Percentiles rank a stretch among this genome's conserved stretches.
These are phyloP conservation scores for Musa beccarii DNA, from an alignment of 176 grass and related monocot genomes.

Conservation along the genomic window DNA sequence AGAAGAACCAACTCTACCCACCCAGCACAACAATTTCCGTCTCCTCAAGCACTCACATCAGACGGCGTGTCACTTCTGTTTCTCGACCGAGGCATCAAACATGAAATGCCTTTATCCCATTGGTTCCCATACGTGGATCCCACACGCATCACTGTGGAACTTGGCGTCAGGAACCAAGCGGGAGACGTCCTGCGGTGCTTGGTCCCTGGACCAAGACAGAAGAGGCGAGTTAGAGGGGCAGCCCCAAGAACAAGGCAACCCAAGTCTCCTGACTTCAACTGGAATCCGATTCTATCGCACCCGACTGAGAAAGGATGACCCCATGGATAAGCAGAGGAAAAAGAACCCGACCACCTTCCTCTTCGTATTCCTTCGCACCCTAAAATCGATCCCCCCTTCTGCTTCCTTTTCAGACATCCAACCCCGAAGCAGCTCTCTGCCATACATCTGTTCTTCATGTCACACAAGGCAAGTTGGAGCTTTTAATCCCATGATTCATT, in stretches of 20 bases:
- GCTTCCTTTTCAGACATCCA: not conserved
- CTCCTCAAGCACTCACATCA: too few species aligned
- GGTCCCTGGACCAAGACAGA: too few species aligned
- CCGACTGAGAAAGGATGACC: slow-evolving; percentile 15
- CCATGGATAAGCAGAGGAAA: slow-evolving; percentile 15
- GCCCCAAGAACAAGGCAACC: not conserved
- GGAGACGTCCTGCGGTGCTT: too few species aligned
- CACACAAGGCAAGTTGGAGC: not conserved
- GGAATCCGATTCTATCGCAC: slow-evolving; percentile 26
- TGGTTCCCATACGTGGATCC: too few species aligned
- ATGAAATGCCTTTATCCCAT: too few species aligned
- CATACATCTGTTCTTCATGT: not conserved
- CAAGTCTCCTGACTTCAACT: not conserved
- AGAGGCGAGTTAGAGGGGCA: too few species aligned
- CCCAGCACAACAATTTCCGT: too few species aligned
- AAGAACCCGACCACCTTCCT: slow-evolving; percentile 17
- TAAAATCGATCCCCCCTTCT: slow-evolving; percentile 16
- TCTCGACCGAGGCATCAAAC: too few species aligned
- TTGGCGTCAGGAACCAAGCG: too few species aligned
- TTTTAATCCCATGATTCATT: not conserved
- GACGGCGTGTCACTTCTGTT: too few species aligned
- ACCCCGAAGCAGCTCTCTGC: not conserved
- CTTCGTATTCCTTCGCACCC: slow-evolving; percentile 18
- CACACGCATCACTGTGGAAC: too few species aligned
- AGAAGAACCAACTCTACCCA: not conserved